phyloP scores from a whole-genome alignment of 2,329 filamentous ascomycete genomes.

The Pseudogymnoascus destructans region DNA sequence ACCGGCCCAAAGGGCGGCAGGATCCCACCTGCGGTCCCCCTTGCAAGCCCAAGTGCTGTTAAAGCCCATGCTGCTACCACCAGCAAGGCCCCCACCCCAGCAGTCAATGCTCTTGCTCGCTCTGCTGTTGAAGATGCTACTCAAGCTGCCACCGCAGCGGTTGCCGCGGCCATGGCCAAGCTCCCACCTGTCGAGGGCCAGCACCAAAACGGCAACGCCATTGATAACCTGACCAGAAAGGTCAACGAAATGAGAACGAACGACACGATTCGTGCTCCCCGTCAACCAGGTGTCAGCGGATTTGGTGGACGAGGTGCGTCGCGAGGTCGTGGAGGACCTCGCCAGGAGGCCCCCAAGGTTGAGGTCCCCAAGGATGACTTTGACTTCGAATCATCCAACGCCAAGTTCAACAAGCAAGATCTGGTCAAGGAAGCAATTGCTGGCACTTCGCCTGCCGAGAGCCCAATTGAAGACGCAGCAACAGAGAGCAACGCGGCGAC shows the following conservation, averaged over 20 bases:
- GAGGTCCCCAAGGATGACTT: conserved; percentile 86
- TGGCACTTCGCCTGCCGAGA: conserved; percentile 52
- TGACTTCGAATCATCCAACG: conserved; percentile 77
- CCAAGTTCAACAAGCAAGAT: conserved; percentile 79
- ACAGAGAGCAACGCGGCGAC: conserved; percentile 34
- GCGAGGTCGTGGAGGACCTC: conserved; percentile 30
- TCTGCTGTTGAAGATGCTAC: conserved; percentile 52
- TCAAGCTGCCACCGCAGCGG: conserved; percentile 60
- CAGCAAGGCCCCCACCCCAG: conserved; percentile 1
- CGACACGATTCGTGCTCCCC: conserved; percentile 38
- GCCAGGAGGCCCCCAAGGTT: conserved; percentile 46
- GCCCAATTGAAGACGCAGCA: conserved; percentile 26
- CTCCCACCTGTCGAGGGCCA: conserved; percentile 32
- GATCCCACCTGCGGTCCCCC: conserved; percentile 52
- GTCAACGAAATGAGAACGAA: conserved; percentile 65
- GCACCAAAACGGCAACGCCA: conserved; percentile 30
- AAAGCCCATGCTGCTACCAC: conserved; percentile 27
- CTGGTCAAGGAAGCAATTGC: conserved; percentile 78
- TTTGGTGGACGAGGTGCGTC: conserved; percentile 25
- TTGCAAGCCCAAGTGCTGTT: conserved; percentile 35
- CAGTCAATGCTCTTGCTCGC: conserved; percentile 19
- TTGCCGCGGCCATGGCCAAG: conserved; percentile 70
- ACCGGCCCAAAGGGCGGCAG: conserved; percentile 36
- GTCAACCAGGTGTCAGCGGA: conserved; percentile 33
- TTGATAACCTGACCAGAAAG: conserved; percentile 62